Conservation (phyloP, 345 rosid species). For the Hibiscus trionum region DNA sequence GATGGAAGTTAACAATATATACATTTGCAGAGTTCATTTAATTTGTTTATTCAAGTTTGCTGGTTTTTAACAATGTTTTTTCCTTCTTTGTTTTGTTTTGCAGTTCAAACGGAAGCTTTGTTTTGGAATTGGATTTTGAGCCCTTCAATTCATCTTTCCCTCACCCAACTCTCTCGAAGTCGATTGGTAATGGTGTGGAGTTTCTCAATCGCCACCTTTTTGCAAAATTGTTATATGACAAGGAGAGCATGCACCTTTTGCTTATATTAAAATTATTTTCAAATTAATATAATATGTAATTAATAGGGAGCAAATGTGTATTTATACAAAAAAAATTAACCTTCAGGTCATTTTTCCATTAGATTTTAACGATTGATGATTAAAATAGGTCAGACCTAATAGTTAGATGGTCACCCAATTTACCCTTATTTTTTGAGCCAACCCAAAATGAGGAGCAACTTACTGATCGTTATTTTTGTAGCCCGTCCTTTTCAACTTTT, state of each 20-base stretch:
- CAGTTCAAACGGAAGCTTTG: conserved; percentile 73
- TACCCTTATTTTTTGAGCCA: neutral
- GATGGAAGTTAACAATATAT: conserved; percentile 53
- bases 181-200: conserved; percentile 91
- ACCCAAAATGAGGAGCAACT: neutral
- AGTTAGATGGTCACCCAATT: too few relatives aligned
- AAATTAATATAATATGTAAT: too few relatives aligned
- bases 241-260: conserved; percentile 83
- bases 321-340: too few relatives aligned
- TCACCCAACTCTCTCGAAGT: conserved; percentile 80
- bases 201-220: conserved; percentile 97
- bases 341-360: too few relatives aligned
- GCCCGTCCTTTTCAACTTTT: too few relatives aligned
- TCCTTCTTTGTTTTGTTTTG: neutral
- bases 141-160: conserved; percentile 87
- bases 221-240: conserved; percentile 88
- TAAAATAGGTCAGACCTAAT: too few relatives aligned
- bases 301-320: too few relatives aligned
- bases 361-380: too few relatives aligned
- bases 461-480: neutral
- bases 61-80: neutral
- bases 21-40: neutral
- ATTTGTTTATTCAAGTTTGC: neutral
- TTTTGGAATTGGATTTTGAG: conserved; percentile 91
- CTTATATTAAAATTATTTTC: conserved; percentile 37